Conservation (phyloP, 2,329 filamentous ascomycete species). For the Aspergillus ibericus region DNA sequence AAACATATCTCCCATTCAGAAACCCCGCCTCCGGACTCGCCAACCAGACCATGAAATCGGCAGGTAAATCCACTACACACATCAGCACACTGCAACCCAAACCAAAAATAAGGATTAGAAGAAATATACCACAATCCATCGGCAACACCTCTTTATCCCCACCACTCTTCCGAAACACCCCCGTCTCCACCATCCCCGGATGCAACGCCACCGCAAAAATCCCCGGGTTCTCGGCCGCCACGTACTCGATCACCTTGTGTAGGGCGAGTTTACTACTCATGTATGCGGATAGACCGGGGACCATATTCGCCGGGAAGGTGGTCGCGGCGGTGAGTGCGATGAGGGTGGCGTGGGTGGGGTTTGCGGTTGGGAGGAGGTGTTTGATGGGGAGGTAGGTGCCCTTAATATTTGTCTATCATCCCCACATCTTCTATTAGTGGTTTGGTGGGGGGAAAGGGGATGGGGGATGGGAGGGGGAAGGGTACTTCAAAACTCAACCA, state of each 20-base stretch:
- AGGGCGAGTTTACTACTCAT: slow-evolving; percentile 46
- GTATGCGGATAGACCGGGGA: slow-evolving; percentile 32
- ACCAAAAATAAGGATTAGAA: neutral
- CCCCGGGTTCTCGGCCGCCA: slow-evolving; percentile 43
- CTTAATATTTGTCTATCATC: slow-evolving; percentile 25
- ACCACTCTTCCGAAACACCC: slow-evolving; percentile 18
- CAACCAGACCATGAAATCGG: slow-evolving; percentile 39
- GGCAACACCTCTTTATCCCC: slow-evolving; percentile 17
- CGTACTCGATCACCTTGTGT: slow-evolving; percentile 45
- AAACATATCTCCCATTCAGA: slow-evolving; percentile 40
- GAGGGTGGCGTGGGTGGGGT: slow-evolving; percentile 16
- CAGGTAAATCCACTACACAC: slow-evolving; percentile 23
- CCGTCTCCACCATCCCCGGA: slow-evolving; percentile 40
- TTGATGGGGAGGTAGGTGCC: slow-evolving; percentile 19
- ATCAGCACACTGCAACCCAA: neutral
- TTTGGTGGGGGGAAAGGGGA: too few relatives aligned
- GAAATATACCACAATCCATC: slow-evolving; percentile 19
- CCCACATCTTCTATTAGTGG: too few relatives aligned
- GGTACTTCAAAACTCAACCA: slow-evolving; percentile 22
- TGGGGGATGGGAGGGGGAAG: neutral
- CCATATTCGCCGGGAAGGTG: slow-evolving; percentile 12
- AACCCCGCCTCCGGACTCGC: slow-evolving; percentile 41
- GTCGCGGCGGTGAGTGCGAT: slow-evolving; percentile 19
- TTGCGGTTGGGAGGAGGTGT: slow-evolving; percentile 19
- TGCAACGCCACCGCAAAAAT: slow-evolving; percentile 46